These are phyloP conservation scores for Tricholoma terreum DNA, from an alignment of 768 basidiomycete species.

Conservation along the genomic window DNA sequence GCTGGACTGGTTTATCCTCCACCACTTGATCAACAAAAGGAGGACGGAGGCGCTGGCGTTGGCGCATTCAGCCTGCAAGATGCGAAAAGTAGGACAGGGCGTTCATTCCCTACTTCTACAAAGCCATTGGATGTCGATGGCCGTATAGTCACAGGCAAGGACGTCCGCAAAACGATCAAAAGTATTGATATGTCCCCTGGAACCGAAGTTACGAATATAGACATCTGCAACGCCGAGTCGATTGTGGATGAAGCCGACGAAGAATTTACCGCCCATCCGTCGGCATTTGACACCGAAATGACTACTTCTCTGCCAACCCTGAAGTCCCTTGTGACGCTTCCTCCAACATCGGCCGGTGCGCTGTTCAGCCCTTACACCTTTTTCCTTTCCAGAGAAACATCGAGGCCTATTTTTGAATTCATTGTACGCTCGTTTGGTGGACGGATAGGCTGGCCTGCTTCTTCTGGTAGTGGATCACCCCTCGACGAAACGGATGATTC, in stretches of 20 bases:
- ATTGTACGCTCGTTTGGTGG: slow-evolving; percentile 90
- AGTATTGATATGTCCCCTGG: slow-evolving; percentile 35
- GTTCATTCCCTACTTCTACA: slow-evolving; percentile 28
- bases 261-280: slow-evolving; percentile 65
- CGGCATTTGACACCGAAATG: slow-evolving; percentile 45
- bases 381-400: slow-evolving; percentile 91
- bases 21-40: slow-evolving; percentile 75
- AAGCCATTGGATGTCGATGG: slow-evolving; percentile 46
- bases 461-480: slow-evolving; percentile 80
- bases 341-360: slow-evolving; percentile 52
- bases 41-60: slow-evolving; percentile 83
- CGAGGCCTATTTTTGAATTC: slow-evolving; percentile 92
- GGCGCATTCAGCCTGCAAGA: slow-evolving; percentile 81
- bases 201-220: slow-evolving; percentile 32
- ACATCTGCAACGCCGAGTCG: slow-evolving; percentile 34
- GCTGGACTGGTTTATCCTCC: slow-evolving; percentile 93
- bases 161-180: slow-evolving; percentile 64
- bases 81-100: slow-evolving; percentile 23
- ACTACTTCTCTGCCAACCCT: slow-evolving; percentile 61
- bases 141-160: slow-evolving; percentile 45
- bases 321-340: slow-evolving; percentile 58
- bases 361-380: slow-evolving; percentile 87
- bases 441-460: slow-evolving; percentile 82
- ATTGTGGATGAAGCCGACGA: slow-evolving; percentile 45
- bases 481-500: slow-evolving; percentile 72